Conservation (phyloP, 1,139 yeast genomes). For the Suhomyces wounanorum region DNA sequence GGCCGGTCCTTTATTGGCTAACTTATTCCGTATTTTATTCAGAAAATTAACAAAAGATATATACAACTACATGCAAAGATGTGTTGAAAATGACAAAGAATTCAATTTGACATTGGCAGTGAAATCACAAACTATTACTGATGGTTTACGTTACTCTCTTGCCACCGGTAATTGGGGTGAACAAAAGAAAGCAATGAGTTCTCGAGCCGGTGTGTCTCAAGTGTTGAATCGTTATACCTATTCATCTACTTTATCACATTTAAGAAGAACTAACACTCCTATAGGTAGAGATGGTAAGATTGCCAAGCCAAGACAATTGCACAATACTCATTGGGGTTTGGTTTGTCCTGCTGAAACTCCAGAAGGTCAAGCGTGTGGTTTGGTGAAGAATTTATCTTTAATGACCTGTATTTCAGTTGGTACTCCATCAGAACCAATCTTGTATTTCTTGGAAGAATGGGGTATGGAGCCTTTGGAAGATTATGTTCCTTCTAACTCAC, state of each 20-base stretch:
- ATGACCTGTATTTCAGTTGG: slow-evolving; percentile 99
- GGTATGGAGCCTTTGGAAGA: slow-evolving; percentile 98
- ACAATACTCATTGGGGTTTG: slow-evolving; percentile 99
- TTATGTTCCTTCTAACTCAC: slow-evolving; percentile 89
- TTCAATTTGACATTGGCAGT: slow-evolving; percentile 95
- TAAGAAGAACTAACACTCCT: slow-evolving; percentile 98
- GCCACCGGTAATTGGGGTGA: slow-evolving; percentile 99
- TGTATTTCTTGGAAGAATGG: slow-evolving; percentile 95
- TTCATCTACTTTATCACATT: slow-evolving; percentile 94
- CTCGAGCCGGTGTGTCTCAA: slow-evolving; percentile 99
- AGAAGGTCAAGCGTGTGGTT: slow-evolving; percentile 99
- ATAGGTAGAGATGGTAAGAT: slow-evolving; percentile 98
- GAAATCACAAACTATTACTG: slow-evolving; percentile 94
- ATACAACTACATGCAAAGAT: slow-evolving; percentile 97
- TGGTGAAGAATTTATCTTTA: slow-evolving; percentile 90
- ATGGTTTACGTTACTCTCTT: slow-evolving; percentile 93
- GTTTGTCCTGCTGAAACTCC: slow-evolving; percentile 99
- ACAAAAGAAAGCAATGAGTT: slow-evolving; percentile 98
- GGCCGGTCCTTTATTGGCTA: slow-evolving; percentile 97
- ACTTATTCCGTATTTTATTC: slow-evolving; percentile 90
- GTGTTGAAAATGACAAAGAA: slow-evolving; percentile 96
- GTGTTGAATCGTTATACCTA: slow-evolving; percentile 97
- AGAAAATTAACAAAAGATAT: slow-evolving; percentile 93
- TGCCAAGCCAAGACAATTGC: slow-evolving; percentile 98
- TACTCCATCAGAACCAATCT: slow-evolving; percentile 93